Conservation (phyloP, 2,329 filamentous ascomycete genomes). For the Cladosporium sp. region DNA sequence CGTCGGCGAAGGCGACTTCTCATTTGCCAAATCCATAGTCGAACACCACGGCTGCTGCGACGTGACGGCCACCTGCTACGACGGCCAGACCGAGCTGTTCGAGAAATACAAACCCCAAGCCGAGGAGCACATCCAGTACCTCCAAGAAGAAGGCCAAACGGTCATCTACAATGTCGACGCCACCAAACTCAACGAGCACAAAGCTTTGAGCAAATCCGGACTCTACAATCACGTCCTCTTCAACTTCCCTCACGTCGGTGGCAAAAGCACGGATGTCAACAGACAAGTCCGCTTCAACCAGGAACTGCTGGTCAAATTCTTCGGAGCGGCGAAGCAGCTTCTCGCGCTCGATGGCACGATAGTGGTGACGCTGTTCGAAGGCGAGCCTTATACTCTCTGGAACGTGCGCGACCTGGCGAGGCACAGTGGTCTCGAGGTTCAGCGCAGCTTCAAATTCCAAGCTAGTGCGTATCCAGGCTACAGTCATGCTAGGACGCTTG, state of each 20-base stretch:
- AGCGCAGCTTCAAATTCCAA: conserved; percentile 67
- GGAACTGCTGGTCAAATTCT: conserved; percentile 68
- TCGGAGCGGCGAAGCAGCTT: conserved; percentile 50
- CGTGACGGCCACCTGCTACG: conserved; percentile 66
- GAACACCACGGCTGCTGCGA: conserved; percentile 62
- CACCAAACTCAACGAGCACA: conserved; percentile 51
- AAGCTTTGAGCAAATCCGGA: conserved; percentile 40
- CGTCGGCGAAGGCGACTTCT: conserved; percentile 75
- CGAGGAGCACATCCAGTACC: conserved; percentile 52
- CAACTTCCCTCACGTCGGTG: conserved; percentile 96
- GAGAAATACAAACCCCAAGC: conserved; percentile 68
- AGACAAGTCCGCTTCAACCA: conserved; percentile 92
- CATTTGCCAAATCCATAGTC: conserved; percentile 66
- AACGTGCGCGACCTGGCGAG: conserved; percentile 84
- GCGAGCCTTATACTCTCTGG: conserved; percentile 93
- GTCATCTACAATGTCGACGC: conserved; percentile 66
- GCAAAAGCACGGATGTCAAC: conserved; percentile 88
- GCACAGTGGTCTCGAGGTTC: conserved; percentile 67
- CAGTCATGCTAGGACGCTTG: conserved; percentile 67
- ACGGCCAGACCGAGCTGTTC: conserved; percentile 55
- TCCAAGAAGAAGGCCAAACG: conserved; percentile 44
- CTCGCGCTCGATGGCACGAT: conserved; percentile 58
- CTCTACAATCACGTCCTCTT: conserved; percentile 78
- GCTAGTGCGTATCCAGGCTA: conserved; percentile 68
- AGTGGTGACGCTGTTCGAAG: conserved; percentile 85